Percentiles rank a stretch among this genome's conserved stretches.
Conservation (phyloP, 2,329 filamentous ascomycete species). For the Blumeria hordei region DNA sequence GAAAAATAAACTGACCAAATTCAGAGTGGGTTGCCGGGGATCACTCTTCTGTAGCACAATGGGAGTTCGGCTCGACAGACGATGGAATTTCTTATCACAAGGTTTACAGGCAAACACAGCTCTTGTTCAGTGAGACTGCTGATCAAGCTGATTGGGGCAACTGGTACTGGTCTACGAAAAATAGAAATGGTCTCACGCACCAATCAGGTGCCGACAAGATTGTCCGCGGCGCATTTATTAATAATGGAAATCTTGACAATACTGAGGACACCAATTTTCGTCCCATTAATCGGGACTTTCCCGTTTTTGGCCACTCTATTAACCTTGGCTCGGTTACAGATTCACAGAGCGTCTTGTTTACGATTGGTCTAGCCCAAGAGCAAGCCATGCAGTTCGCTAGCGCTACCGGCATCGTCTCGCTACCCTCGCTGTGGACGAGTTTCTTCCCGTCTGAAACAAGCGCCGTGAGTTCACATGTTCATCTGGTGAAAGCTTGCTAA, state of each 20-base stretch:
- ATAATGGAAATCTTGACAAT: slow-evolving; percentile 36
- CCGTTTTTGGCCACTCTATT: slow-evolving; percentile 57
- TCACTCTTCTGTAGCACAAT: slow-evolving; percentile 27
- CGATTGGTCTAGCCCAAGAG: slow-evolving; percentile 53
- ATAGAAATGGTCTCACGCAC: slow-evolving; percentile 30
- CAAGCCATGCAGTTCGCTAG: slow-evolving; percentile 55
- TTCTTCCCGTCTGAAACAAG: slow-evolving; percentile 39
- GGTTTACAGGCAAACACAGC: slow-evolving; percentile 33
- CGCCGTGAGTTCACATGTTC: slow-evolving; percentile 19
- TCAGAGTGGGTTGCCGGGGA: slow-evolving; percentile 52
- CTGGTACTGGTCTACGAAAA: slow-evolving; percentile 48
- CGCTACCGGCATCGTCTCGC: slow-evolving; percentile 33
- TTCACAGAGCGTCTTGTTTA: slow-evolving; percentile 34
- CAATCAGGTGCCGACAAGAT: slow-evolving; percentile 41
- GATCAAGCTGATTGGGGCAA: slow-evolving; percentile 66
- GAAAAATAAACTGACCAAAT: background rate
- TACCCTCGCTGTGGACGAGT: slow-evolving; percentile 55
- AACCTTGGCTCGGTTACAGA: slow-evolving; percentile 21
- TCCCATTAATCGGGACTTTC: slow-evolving; percentile 43
- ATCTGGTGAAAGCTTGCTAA: slow-evolving; percentile 15
- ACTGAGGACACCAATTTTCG: slow-evolving; percentile 40
- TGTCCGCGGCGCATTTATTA: slow-evolving; percentile 43
- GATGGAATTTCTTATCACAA: slow-evolving; percentile 36
- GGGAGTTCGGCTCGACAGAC: slow-evolving; percentile 28
- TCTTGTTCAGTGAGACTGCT: slow-evolving; percentile 38